phyloP scores from a whole-genome alignment of 208 protist genomes.

The Acanthamoeba triangularis region DNA sequence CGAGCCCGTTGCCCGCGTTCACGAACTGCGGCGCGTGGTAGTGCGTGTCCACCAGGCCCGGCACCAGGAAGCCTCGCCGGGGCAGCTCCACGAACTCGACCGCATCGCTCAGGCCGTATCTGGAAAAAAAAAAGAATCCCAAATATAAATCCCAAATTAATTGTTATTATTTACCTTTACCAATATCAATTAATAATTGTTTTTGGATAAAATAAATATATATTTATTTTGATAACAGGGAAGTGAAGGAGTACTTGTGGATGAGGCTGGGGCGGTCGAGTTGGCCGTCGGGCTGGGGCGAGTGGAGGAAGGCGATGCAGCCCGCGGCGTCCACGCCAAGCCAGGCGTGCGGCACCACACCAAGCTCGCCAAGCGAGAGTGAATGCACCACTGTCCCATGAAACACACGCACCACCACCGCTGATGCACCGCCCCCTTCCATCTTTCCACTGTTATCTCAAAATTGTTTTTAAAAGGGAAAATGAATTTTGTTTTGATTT shows the following conservation, averaged over 20 bases:
- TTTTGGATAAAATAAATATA: neutral
- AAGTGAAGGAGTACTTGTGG: neutral
- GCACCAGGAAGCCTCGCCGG: slow-evolving; percentile 30
- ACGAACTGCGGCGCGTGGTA: slow-evolving; percentile 84
- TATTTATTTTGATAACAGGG: neutral
- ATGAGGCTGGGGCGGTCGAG: slow-evolving; percentile 2
- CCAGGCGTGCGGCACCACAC: neutral
- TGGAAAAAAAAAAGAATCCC: neutral
- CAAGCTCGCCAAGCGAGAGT: neutral
- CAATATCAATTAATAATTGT: neutral
- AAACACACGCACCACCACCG: neutral
- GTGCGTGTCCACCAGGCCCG: slow-evolving; percentile 83
- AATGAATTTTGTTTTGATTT: no score
- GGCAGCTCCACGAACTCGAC: slow-evolving; percentile 59
- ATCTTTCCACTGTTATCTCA: no score
- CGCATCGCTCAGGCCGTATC: neutral
- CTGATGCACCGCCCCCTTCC: no score
- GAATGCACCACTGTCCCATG: slow-evolving; percentile 40
- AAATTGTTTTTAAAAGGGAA: no score
- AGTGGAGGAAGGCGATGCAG: slow-evolving; percentile 62
- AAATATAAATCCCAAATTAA: neutral
- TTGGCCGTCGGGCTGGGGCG: neutral
- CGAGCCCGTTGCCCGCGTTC: slow-evolving; percentile 86
- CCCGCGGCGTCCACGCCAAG: slow-evolving; percentile 11
- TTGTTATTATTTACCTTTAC: no score